Evolutionary conservation across 139 green algal genomes (phyloP).

Genomic region (Picochlorum sp.): DNA sequence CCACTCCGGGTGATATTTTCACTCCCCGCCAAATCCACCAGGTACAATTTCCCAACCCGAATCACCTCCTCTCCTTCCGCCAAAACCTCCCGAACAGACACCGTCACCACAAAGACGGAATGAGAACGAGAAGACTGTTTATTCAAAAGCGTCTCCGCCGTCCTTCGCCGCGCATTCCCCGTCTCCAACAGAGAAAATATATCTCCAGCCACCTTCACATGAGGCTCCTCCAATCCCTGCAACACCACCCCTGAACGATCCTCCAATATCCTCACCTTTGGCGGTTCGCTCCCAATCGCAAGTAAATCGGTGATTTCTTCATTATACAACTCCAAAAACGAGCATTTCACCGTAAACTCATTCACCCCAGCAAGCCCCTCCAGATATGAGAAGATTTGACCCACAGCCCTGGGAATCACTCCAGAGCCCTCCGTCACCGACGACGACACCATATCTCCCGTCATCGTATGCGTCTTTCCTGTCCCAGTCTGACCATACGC

Average conservation of each 20-base stretch:
- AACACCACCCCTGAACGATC: slow-evolving; percentile 78
- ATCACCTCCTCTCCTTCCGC: slow-evolving; percentile 94
- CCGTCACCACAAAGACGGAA: slow-evolving; percentile 53
- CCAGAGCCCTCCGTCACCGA: slow-evolving; percentile 57
- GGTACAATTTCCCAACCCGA: slow-evolving; percentile 95
- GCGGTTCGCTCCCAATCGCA: slow-evolving; percentile 29
- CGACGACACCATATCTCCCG: slow-evolving; percentile 58
- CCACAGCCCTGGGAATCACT: slow-evolving; percentile 90
- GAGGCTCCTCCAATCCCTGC: slow-evolving; percentile 82
- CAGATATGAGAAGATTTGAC: slow-evolving; percentile 88
- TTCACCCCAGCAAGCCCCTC: slow-evolving; percentile 41
- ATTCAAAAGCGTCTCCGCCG: slow-evolving; percentile 94
- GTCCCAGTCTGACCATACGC: slow-evolving; percentile 92
- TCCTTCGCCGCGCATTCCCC: slow-evolving; percentile 78
- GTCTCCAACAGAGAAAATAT: slow-evolving; percentile 87
- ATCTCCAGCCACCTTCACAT: slow-evolving; percentile 74
- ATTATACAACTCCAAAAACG: slow-evolving; percentile 99
- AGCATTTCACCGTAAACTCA: slow-evolving; percentile 64
- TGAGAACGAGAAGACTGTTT: slow-evolving; percentile 94
- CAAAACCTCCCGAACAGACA: slow-evolving; percentile 78
- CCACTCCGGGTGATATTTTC: slow-evolving; percentile 92
- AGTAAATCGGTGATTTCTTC: slow-evolving; percentile 98
- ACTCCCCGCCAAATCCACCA: slow-evolving; percentile 94
- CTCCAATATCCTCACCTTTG: slow-evolving; percentile 66
- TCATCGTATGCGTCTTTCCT: slow-evolving; percentile 97